Base-by-base conservation (phyloP, 2,329 filamentous ascomycete species). In the Aspergillus terreus region DNA sequence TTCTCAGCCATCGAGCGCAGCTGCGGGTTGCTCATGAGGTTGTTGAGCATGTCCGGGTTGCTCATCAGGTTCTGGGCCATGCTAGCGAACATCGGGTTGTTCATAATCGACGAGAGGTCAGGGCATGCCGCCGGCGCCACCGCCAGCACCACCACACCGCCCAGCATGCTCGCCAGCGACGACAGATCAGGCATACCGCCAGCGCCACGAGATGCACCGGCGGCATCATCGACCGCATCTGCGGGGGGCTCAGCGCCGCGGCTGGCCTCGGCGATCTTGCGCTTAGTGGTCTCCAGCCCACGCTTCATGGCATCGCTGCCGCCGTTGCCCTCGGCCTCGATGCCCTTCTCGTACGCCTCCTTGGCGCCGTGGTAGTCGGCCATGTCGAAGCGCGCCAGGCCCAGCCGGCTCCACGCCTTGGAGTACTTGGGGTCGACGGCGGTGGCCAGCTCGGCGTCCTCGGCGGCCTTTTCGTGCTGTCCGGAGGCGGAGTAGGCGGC, bases 1-100 rank as follows among this genome's bases (percentile, higher is more conserved):
- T 82, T 83, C 66, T 87, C 85, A 43, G 90, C 91, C 90, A 96
- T 92, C 68, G 95, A 84, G 51, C 89, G 82, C 56, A 97, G 76
- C 55, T 86, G 83, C 3, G 94, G 94, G 78, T 99, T 97, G 79
- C 79, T 90, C 92, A 99, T 96, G 52, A 99, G 75, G 71, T 91
- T 94, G 69, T 79, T 82, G 84, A 97, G 87, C 78, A 92, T 84
- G 9, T 95, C 89, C 0, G 94, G 94, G 76, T 99, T 96, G 75
- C 85, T 90, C 94, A 97, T 97, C 50, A 99, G 75, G 73, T 90
- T 96, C 78, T 96, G 90, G 4, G 94, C 94, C 91, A 97, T 96
- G 76, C 82, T 88, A 46, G 91, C 84, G 76, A 99, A 95, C 94
- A 97, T 97, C 50, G 94, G 94, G 78, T 97, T 99, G 78, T 79